Base-by-base conservation (phyloP, 352 stramenopile genomes). In the Phytopythium montanum region DNA sequence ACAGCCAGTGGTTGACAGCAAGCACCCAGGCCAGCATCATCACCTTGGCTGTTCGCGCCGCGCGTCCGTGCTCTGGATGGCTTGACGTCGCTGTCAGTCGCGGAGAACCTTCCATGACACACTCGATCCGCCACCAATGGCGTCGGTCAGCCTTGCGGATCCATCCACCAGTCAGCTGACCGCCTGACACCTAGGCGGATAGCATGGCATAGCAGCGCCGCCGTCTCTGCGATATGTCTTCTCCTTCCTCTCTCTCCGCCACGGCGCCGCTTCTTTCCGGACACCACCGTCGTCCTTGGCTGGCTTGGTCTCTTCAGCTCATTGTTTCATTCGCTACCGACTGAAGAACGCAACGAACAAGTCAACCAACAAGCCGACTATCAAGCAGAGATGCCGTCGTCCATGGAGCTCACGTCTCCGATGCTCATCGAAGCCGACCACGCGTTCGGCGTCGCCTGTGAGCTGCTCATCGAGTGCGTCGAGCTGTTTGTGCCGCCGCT, bases 401-500 rank as follows among this genome's bases (percentile, higher is more conserved):
- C 23, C 23, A 48, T 36, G 33, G 26, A 28, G 21, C 34, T 58
- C 25, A 48, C 52, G n/a, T 46, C 52, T 3, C 52, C 52, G 18
- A 25, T 38, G 23, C 36, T 58, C 19, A 58, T 49, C 26, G 52
- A 29, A 36, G 52, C 34, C 52, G 52, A 58, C 52, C 23, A 25
- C 23, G 38, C 28, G 21, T 5, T 58, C 34, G 52, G 52, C 7
- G 36, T 25, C 23, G 38, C 36, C 5, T 58, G 52, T 16, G 52
- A 44, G 21, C 23, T 58, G 34, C 52, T 58, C 33, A 13, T 58
- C 38, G 52, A 46, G 34, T 31, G 21, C 14, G 14, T 58, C 52
- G 52, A 58, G 52, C 25, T 58, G 52, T 48, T 58, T 23, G n/a
- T 58, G 31, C 33, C 23, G 21, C 52, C 52, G 14, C 52, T 58